These are phyloP conservation scores for Globisporangium yorkense DNA, from an alignment of 352 stramenopile species.

Conservation along the genomic window DNA sequence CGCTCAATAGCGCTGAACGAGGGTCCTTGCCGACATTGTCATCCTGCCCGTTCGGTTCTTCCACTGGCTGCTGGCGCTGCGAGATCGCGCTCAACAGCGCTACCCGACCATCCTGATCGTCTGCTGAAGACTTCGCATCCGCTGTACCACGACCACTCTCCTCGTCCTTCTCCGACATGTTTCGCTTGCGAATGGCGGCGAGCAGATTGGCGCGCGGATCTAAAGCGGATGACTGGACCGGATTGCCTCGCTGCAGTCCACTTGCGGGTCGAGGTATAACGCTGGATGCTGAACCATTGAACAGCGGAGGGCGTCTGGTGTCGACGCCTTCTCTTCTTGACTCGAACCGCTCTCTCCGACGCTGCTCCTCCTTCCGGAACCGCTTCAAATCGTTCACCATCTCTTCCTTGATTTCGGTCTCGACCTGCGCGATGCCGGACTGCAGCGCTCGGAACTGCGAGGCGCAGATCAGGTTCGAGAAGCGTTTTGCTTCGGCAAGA, in stretches of 20 bases:
- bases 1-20: constrained; percentile 2
- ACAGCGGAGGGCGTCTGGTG: constrained; percentile 7
- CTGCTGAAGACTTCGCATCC: neutral
- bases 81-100: constrained; percentile 8
- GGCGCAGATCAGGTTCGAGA: constrained; percentile 62
- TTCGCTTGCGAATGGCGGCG: constrained; percentile 23
- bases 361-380: constrained; percentile 42
- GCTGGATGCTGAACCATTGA: neutral
- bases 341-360: constrained; percentile 27
- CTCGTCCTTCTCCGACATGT: neutral
- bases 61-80: constrained; percentile 1
- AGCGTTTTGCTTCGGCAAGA: constrained; percentile 52
- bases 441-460: constrained; percentile 47
- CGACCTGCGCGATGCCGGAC: constrained; percentile 42
- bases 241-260: neutral
- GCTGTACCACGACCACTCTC: neutral
- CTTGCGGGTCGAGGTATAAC: neutral
- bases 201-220: constrained; percentile 21
- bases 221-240: neutral
- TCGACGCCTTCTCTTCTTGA: neutral
- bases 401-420: constrained; percentile 72
- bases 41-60: neutral
- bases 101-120: neutral
- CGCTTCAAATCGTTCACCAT: constrained; percentile 45
- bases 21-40: too few species aligned